phyloP scores from a whole-genome alignment of 805 yeast genomes.

The Lipomyces japonicus region DNA sequence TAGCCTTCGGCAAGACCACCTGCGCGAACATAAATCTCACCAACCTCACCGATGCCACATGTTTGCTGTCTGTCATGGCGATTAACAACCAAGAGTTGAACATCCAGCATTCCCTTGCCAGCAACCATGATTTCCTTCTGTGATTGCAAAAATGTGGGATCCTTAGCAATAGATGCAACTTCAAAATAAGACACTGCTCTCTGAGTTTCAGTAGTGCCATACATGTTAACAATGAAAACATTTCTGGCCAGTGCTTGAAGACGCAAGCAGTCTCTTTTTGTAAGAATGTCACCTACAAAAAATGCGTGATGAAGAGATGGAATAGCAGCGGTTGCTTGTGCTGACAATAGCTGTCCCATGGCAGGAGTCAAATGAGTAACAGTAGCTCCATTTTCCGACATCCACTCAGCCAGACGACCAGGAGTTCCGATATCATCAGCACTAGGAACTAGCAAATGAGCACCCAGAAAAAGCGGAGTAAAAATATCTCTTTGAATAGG shows the following conservation, averaged over 20 bases:
- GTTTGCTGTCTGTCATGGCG: conserved; percentile 81
- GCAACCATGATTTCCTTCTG: conserved; percentile 98
- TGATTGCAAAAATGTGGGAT: conserved; percentile 69
- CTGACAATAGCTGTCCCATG: conserved; percentile 95
- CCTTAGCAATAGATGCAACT: conserved; percentile 66
- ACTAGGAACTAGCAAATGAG: conserved; percentile 87
- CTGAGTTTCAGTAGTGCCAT: conserved; percentile 99
- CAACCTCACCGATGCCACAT: conserved; percentile 98
- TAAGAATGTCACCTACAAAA: conserved; percentile 95
- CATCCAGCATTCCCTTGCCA: conserved; percentile 95
- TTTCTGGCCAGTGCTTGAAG: conserved; percentile 89
- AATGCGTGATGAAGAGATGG: conserved; percentile 90
- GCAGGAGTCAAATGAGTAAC: conserved; percentile 99
- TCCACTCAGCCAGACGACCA: conserved; percentile 96
- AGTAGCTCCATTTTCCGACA: conserved; percentile 83
- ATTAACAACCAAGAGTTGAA: conserved; percentile 89
- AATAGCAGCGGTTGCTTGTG: conserved; percentile 87
- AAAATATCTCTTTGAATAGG: conserved; percentile 99
- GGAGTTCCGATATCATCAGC: conserved; percentile 98
- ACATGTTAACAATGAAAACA: conserved; percentile 91
- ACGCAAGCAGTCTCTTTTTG: conserved; percentile 94
- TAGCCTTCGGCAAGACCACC: conserved; percentile 98
- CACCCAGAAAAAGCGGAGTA: conserved; percentile 95
- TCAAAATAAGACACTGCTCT: conserved; percentile 94
- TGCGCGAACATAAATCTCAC: conserved; percentile 97